Conservation (phyloP, 768 basidiomycete genomes). For the Mycena maculata region DNA sequence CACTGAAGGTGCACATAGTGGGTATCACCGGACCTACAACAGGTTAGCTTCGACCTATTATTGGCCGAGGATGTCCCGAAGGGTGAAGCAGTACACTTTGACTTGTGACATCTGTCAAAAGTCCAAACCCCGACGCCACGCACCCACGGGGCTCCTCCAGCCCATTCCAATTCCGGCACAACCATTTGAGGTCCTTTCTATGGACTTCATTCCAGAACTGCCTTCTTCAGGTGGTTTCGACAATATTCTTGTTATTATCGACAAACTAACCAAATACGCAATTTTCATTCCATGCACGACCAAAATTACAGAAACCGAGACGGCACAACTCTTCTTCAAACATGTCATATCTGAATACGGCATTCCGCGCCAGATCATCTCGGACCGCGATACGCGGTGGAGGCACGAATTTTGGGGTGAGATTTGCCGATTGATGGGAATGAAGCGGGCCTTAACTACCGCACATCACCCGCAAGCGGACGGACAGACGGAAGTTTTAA, state of each 20-base stretch:
- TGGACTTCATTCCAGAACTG: constrained; percentile 52
- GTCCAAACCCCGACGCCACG: constrained; percentile 32
- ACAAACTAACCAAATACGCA: constrained; percentile 30
- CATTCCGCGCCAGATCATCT: constrained; percentile 41
- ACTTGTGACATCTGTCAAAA: constrained; percentile 42
- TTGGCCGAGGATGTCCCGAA: constrained; percentile 47
- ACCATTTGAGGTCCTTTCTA: constrained; percentile 15
- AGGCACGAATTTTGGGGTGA: constrained; percentile 42
- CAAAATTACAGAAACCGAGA: constrained; percentile 36
- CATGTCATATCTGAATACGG: constrained; percentile 7
- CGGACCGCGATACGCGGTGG: constrained; percentile 44
- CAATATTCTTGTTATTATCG: constrained; percentile 48
- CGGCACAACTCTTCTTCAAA: constrained; percentile 21
- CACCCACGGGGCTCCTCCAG: constrained; percentile 47
- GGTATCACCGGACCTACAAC: constrained; percentile 42
- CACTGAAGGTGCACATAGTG: constrained; percentile 43
- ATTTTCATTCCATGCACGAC: constrained; percentile 51
- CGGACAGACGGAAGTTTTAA: constrained; percentile 50
- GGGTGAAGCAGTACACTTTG: constrained; percentile 36
- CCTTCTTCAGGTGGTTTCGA: constrained; percentile 44
- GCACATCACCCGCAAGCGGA: constrained; percentile 48
- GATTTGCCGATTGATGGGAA: constrained; percentile 41
- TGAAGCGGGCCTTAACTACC: constrained; percentile 40
- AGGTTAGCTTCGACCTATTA: constrained; percentile 39
- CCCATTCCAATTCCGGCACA: constrained; percentile 47